phyloP scores from a whole-genome alignment of 73 alveolate species.

The Stentor coeruleus region DNA sequence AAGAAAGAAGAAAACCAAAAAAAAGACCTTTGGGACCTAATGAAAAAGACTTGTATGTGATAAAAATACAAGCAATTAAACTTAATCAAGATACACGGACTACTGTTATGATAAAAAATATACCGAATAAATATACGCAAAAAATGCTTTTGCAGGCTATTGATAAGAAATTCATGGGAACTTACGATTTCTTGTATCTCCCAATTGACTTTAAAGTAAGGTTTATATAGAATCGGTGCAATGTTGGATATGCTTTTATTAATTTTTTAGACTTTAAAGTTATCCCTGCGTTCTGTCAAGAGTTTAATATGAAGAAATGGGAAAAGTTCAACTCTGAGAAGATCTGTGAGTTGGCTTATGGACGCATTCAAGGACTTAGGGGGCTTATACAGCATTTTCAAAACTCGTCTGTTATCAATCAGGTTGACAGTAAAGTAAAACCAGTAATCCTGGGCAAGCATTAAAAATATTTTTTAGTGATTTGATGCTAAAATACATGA shows the following conservation, averaged over 20 bases:
- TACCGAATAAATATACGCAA: conserved; percentile 67
- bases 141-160: conserved; percentile 33
- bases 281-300: conserved; percentile 73
- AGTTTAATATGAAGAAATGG: conserved; percentile 87
- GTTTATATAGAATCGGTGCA: conserved; percentile 89
- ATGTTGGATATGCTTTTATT: conserved; percentile 95
- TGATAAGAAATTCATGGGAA: conserved; percentile 49
- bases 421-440: neutral
- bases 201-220: conserved; percentile 59
- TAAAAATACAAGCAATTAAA: too few relatives aligned
- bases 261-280: conserved; percentile 79
- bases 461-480: too few relatives aligned
- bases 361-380: neutral
- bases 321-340: conserved; percentile 76
- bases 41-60: too few relatives aligned
- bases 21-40: too few relatives aligned
- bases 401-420: neutral
- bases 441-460: too few relatives aligned
- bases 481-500: too few relatives aligned
- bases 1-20: too few relatives aligned
- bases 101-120: conserved; percentile 75
- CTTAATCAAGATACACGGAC: conserved; percentile 66
- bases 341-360: neutral
- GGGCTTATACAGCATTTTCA: neutral
- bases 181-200: conserved; percentile 46